Percentiles rank a stretch among this genome's conserved stretches.
These are phyloP conservation scores for Galerina sulciceps DNA, from an alignment of 768 basidiomycete genomes.

Conservation along the genomic window DNA sequence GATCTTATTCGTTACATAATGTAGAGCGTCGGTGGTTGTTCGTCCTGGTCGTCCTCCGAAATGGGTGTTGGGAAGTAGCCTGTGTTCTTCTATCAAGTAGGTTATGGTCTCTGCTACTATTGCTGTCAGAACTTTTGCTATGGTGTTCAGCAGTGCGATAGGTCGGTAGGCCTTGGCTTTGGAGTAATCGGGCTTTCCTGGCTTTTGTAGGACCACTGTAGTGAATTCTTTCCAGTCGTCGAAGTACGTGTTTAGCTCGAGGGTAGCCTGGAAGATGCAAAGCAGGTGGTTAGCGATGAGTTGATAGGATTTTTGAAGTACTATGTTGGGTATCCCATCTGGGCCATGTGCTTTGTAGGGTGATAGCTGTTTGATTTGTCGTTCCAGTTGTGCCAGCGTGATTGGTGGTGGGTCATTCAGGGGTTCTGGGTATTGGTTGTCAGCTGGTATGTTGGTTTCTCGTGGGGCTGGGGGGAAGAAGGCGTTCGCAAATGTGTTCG, in stretches of 20 bases:
- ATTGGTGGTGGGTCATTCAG: conserved; percentile 19
- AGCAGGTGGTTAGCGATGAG: conserved; percentile 15
- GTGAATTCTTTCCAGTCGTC: conserved; percentile 22
- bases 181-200: conserved; percentile 37
- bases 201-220: conserved; percentile 39
- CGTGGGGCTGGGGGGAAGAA: conserved; percentile 33
- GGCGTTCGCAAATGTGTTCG: conserved; percentile 9
- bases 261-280: conserved; percentile 18
- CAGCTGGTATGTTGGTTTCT: background rate
- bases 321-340: conserved; percentile 30
- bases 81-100: conserved; percentile 30
- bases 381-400: conserved; percentile 27
- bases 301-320: conserved; percentile 20
- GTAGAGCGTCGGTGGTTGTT: conserved; percentile 39
- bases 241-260: conserved; percentile 24
- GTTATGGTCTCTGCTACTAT: conserved; percentile 25
- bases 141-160: conserved; percentile 35
- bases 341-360: conserved; percentile 34
- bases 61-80: conserved; percentile 36
- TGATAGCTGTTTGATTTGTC: background rate
- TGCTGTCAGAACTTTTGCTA: conserved; percentile 30
- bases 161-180: conserved; percentile 37
- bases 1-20: conserved; percentile 34
- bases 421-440: conserved; percentile 30
- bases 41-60: conserved; percentile 43